Conservation (phyloP, 495 filamentous ascomycete genomes). For the Penicillium dipodomyicola region DNA sequence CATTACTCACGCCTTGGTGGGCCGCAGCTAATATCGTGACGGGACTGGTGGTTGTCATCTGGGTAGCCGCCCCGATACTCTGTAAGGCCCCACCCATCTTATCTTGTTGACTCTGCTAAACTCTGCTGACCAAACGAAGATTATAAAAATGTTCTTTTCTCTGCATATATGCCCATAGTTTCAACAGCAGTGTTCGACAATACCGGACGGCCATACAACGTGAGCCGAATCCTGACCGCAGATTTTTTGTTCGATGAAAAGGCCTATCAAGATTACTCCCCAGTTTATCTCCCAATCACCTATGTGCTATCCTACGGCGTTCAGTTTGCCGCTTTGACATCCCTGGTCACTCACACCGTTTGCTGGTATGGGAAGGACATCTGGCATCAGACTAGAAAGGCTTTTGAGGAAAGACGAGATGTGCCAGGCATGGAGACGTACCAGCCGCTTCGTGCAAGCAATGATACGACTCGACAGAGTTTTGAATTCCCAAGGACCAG, state of each 20-base stretch:
- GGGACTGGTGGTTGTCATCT: slow-evolving; percentile 78
- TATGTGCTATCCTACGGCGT: slow-evolving; percentile 79
- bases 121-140: slow-evolving; percentile 33
- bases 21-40: slow-evolving; percentile 83
- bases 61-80: slow-evolving; percentile 73
- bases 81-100: slow-evolving; percentile 17
- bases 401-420: slow-evolving; percentile 26
- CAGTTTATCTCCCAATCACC: slow-evolving; percentile 79
- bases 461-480: slow-evolving; percentile 11
- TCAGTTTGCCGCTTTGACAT: slow-evolving; percentile 77
- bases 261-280: slow-evolving; percentile 73
- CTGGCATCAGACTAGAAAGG: slow-evolving; percentile 29
- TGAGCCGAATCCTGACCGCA: slow-evolving; percentile 68
- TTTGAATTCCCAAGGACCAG: slow-evolving; percentile 12
- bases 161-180: slow-evolving; percentile 74
- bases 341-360: slow-evolving; percentile 37
- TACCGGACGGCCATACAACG: slow-evolving; percentile 72
- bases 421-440: slow-evolving; percentile 25
- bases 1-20: slow-evolving; percentile 83
- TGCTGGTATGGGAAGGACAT: slow-evolving; percentile 34
- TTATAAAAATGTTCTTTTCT: slow-evolving; percentile 73
- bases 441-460: slow-evolving; percentile 20
- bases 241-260: slow-evolving; percentile 72
- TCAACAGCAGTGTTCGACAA: slow-evolving; percentile 78
- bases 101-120: background rate